phyloP scores from a whole-genome alignment of 2,329 filamentous ascomycete genomes.

The Knoxdaviesia proteae region DNA sequence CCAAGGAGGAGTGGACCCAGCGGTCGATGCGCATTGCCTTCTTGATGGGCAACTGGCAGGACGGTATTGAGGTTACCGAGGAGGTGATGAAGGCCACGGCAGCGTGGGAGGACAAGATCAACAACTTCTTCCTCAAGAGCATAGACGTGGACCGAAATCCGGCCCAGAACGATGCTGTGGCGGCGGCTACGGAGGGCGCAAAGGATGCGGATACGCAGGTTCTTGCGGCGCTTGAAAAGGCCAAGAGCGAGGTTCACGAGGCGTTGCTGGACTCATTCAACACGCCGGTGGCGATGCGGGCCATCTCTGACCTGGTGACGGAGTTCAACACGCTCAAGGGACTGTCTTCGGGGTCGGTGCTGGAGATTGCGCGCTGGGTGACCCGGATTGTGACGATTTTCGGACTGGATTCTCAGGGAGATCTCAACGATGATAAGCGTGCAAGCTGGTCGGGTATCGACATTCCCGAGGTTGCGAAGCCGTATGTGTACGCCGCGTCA shows the following conservation, averaged over 20 bases:
- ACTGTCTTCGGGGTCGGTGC: conserved; percentile 1
- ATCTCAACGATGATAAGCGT: conserved; percentile 9
- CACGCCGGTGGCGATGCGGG: conserved; percentile 57
- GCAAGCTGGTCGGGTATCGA: conserved; percentile 18
- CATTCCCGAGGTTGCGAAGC: conserved; percentile 22
- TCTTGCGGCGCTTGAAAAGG: conserved; percentile 24
- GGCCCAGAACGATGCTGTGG: conserved; percentile 1
- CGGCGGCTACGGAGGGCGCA: conserved; percentile 1
- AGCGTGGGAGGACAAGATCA: conserved; percentile 5
- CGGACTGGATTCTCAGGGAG: conserved; percentile 41
- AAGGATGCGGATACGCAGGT: conserved; percentile 12
- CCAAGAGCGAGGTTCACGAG: conserved; percentile 29
- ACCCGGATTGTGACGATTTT: conserved; percentile 72
- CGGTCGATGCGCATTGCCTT: conserved; percentile 71
- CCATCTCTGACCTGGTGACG: conserved; percentile 59
- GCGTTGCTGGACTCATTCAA: conserved; percentile 74
- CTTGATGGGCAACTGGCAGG: conserved; percentile 72
- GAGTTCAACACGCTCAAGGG: conserved; percentile 15
- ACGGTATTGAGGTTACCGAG: conserved; percentile 75
- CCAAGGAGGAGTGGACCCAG: conserved; percentile 45
- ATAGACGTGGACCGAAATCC: conserved; percentile 4
- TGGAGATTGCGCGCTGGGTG: conserved; percentile 47
- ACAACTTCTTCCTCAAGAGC: conserved; percentile 6
- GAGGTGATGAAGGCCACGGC: conserved; percentile 35
- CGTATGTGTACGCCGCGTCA: conserved; percentile 22